These are phyloP conservation scores for Penicillium coprophilum DNA, from an alignment of 495 filamentous ascomycete species.

Conservation along the genomic window DNA sequence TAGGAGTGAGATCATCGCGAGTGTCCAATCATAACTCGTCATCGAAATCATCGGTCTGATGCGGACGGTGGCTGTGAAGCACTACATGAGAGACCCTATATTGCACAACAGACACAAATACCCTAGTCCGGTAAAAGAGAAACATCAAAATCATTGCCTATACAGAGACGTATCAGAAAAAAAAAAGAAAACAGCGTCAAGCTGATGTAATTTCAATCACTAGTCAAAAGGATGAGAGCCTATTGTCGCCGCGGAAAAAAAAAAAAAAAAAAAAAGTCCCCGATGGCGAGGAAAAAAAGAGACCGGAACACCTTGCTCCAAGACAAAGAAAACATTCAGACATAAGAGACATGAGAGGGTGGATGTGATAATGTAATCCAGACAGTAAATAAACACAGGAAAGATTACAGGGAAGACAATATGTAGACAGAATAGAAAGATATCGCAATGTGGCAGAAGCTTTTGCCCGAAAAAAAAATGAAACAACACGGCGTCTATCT, in stretches of 20 bases:
- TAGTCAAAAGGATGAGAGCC: not conserved
- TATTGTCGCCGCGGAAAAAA: not conserved
- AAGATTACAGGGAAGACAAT: slow-evolving; percentile 21
- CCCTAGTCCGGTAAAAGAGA: too few species aligned
- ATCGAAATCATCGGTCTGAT: not conserved
- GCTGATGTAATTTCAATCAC: slow-evolving; percentile 9
- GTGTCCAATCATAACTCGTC: not conserved
- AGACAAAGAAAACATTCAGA: slow-evolving; percentile 17
- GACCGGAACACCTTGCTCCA: slow-evolving; percentile 31
- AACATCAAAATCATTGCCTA: not conserved
- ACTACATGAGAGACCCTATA: too few species aligned
- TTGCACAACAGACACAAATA: too few species aligned
- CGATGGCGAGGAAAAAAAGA: not conserved
- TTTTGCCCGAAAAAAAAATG: not conserved
- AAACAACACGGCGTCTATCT: slow-evolving; percentile 11
- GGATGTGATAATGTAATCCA: slow-evolving; percentile 25
- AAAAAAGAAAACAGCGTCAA: slow-evolving; percentile 4
- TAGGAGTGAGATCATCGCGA: not conserved
- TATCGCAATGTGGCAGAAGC: slow-evolving; percentile 1
- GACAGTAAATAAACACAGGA: slow-evolving; percentile 16
- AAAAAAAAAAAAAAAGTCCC: not conserved
- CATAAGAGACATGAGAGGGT: slow-evolving; percentile 35
- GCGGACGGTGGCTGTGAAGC: not conserved
- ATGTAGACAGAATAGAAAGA: slow-evolving; percentile 17
- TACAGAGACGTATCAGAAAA: not conserved